Base-by-base conservation (phyloP, 306 rosid species). In the Echinosophora koreensis region DNA sequence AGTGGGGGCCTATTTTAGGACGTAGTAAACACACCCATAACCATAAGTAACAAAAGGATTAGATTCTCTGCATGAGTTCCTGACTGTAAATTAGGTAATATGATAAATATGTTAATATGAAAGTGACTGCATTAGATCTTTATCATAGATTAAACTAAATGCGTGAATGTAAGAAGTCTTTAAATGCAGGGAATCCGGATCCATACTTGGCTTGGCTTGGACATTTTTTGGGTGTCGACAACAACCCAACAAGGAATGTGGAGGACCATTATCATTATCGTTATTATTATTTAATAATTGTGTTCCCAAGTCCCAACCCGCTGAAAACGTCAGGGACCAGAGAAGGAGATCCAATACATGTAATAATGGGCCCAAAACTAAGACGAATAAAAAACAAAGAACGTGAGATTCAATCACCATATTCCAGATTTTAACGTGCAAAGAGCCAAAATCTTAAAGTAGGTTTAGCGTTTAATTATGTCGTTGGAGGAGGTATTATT, bases 401-500 rank as follows among this genome's bases (percentile, higher is more conserved):
- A 70, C 54, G 82, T 51, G 71, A 78, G 22, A 57, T 50, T 39
- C 66, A 76, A 51, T 76, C 28, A 46, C 73, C 72, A 37, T 17
- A 6, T 4, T 77, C 57, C 16, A 34, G 2, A 59, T 34, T 78
- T 16, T 69, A 57, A 61, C 15, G 11, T 71, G 59, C 61, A 50
- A 9, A 38, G 5, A 28, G 34, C 71, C 56, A 50, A 60, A 59
- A 18, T 10, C 28, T 47, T 68, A 60, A 69, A 60, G 46, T 32
- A 62, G 22, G 62, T 50, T 71, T 37, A 71, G 47, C 15, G 66
- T 28, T 75, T 5, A 71, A 61, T 70, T 30, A 70, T 41, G 46
- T 38, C 32, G 3, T 38, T 28, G 14, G 16, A 34, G 73, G 27
- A 62, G 27, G 27, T 44, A 15, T 39, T 39, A n/a, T 41, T 63